A percentile compares a stretch with the other conserved stretches of the same genome.
Conservation (phyloP, 2,329 filamentous ascomycete genomes). For the Westerdykella aurantiaca region DNA sequence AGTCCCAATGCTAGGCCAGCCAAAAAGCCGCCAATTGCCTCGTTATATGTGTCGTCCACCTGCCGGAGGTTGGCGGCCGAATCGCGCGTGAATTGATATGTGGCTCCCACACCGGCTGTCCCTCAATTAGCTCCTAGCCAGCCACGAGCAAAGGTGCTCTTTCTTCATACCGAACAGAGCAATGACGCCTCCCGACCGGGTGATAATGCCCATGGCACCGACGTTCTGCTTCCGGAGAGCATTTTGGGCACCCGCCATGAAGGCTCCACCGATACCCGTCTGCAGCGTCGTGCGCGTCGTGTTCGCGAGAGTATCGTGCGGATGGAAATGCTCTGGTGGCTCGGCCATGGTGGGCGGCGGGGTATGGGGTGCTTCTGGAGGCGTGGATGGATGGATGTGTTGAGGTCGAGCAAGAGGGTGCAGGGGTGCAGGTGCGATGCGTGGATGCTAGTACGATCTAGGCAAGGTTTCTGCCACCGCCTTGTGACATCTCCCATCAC, state of each 20-base stretch:
- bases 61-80: constrained; percentile 79
- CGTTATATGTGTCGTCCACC: constrained; percentile 74
- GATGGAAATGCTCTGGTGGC: constrained; percentile 51
- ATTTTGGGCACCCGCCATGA: constrained; percentile 77
- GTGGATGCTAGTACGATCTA: not conserved
- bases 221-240: constrained; percentile 77
- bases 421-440: not conserved
- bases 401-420: constrained; percentile 5
- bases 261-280: constrained; percentile 62
- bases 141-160: not conserved
- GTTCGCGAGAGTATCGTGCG: constrained; percentile 67
- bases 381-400: constrained; percentile 14
- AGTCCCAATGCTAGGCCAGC: constrained; percentile 47
- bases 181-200: constrained; percentile 69
- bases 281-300: constrained; percentile 60
- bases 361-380: constrained; percentile 12
- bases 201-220: constrained; percentile 74
- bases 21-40: constrained; percentile 69
- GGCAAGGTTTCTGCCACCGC: constrained; percentile 5
- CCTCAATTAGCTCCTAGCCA: constrained; percentile 23
- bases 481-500: not conserved
- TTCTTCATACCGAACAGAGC: constrained; percentile 55
- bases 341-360: constrained; percentile 33
- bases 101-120: constrained; percentile 64
- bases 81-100: constrained; percentile 70